Conservation (phyloP, 805 yeast genomes). For the Wickerhamiella domercqiae region DNA sequence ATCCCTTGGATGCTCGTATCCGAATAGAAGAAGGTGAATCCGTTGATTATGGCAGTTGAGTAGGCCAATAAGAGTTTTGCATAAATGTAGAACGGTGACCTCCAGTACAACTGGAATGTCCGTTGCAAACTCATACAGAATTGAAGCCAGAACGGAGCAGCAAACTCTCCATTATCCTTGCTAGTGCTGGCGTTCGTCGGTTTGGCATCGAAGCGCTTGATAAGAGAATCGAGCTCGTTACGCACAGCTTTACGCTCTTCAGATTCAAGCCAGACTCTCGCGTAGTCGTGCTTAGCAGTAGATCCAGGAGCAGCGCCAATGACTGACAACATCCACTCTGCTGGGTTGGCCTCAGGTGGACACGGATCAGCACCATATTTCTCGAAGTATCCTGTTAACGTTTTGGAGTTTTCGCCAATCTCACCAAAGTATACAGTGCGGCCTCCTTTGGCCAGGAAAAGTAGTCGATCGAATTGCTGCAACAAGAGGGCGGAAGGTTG, state of each 20-base stretch:
- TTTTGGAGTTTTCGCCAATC: slow-evolving; percentile 46
- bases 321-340: slow-evolving; percentile 57
- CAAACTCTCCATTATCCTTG: slow-evolving; percentile 23
- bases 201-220: slow-evolving; percentile 19
- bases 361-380: slow-evolving; percentile 58
- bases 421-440: slow-evolving; percentile 72
- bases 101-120: slow-evolving; percentile 34
- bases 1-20: slow-evolving; percentile 37
- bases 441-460: slow-evolving; percentile 62
- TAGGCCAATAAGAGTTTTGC: slow-evolving; percentile 40
- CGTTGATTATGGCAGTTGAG: slow-evolving; percentile 46
- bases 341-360: slow-evolving; percentile 47
- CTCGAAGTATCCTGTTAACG: slow-evolving; percentile 53
- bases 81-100: slow-evolving; percentile 47
- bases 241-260: slow-evolving; percentile 27
- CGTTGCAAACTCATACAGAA: slow-evolving; percentile 29
- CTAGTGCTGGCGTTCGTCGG: slow-evolving; percentile 16
- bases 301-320: slow-evolving; percentile 78
- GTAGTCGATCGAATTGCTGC: slow-evolving; percentile 50
- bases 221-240: slow-evolving; percentile 24
- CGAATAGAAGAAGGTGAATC: slow-evolving; percentile 54
- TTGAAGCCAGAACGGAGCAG: slow-evolving; percentile 36
- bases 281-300: slow-evolving; percentile 41
- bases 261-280: slow-evolving; percentile 42
- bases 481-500: slow-evolving; percentile 62